phyloP scores from a whole-genome alignment of 345 rosid species.

The Brassica carinata region DNA sequence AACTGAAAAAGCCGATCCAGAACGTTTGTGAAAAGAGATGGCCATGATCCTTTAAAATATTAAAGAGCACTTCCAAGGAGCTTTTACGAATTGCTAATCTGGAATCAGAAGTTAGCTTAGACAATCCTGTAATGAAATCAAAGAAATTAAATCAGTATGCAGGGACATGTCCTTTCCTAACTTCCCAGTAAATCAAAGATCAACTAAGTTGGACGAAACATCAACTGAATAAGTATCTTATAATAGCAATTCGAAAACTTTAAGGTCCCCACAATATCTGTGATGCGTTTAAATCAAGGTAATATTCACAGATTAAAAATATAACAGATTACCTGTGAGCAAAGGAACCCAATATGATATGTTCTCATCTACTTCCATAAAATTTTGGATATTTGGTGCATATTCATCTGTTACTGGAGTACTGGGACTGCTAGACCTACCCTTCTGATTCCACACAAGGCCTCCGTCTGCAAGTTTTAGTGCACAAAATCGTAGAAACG shows the following conservation, averaged over 20 bases:
- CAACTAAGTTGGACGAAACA: conserved; percentile 12
- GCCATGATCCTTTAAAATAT: conserved; percentile 95
- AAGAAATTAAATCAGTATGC: conserved; percentile 23
- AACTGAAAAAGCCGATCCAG: conserved; percentile 64
- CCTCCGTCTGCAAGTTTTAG: conserved; percentile 93
- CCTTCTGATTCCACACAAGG: conserved; percentile 64
- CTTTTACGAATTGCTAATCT: conserved; percentile 82
- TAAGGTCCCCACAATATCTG: neutral
- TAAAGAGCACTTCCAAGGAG: conserved; percentile 90
- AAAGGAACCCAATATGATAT: conserved; percentile 88
- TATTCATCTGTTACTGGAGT: conserved; percentile 41
- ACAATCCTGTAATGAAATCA: conserved; percentile 66
- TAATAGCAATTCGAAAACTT: conserved; percentile 1
- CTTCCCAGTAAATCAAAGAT: conserved; percentile 3
- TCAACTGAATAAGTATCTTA: neutral
- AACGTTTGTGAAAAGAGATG: conserved; percentile 79
- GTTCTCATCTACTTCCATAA: conserved; percentile 65
- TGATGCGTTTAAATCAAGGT: neutral
- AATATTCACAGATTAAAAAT: conserved; percentile 10
- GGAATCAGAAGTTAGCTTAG: conserved; percentile 81
- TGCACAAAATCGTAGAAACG: conserved; percentile 94
- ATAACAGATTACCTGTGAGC: conserved; percentile 68
- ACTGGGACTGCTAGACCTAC: conserved; percentile 45
- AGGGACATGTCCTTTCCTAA: conserved; percentile 21
- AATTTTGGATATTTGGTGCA: conserved; percentile 42